A percentile compares a stretch with the other conserved stretches of the same genome.
Conservation (phyloP, 164 flowering plant genomes). For the Paratinospora sagittata region DNA sequence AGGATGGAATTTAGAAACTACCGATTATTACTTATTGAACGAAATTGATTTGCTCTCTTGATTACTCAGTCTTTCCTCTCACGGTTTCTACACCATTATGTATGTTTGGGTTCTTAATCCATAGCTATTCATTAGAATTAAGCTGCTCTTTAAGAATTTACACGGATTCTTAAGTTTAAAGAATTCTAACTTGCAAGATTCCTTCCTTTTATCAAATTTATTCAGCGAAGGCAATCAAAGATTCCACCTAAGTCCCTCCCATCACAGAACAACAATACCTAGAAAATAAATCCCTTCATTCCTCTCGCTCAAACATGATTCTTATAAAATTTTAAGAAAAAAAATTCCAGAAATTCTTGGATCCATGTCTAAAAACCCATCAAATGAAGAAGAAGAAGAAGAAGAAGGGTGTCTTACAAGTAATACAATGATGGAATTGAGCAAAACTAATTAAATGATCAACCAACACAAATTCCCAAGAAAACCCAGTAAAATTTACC, state of each 20-base stretch:
- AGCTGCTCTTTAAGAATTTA: too few species aligned
- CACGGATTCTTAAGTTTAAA: too few species aligned
- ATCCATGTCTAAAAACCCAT: neutral
- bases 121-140: too few species aligned
- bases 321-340: neutral
- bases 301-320: neutral
- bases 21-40: too few species aligned
- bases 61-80: too few species aligned
- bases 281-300: neutral
- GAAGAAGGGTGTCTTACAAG: neutral
- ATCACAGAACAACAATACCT: neutral
- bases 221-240: neutral
- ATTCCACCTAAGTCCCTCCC: too few species aligned
- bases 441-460: neutral
- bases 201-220: neutral
- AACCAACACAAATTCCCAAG: neutral
- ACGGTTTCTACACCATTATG: too few species aligned
- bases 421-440: neutral
- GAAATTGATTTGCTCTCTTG: too few species aligned
- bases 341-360: neutral
- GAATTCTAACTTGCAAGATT: neutral
- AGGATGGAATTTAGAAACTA: too few species aligned
- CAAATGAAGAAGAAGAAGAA: neutral
- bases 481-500: neutral
- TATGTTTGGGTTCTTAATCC: too few species aligned